phyloP scores from a whole-genome alignment of 495 filamentous ascomycete genomes.

The Bacidia rubella region DNA sequence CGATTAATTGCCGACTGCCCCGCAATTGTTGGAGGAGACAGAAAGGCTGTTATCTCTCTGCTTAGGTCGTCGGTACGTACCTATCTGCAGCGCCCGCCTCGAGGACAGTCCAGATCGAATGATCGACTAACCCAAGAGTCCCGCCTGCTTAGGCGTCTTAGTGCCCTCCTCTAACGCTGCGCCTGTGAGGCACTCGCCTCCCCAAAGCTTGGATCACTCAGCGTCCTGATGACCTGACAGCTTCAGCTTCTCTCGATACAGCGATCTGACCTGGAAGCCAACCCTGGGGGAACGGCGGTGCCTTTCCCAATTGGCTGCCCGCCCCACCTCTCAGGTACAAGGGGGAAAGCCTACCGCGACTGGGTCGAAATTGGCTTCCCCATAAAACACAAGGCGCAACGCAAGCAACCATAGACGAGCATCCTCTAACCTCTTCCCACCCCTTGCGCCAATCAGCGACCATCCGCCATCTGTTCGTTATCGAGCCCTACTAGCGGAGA shows the following conservation, averaged over 20 bases:
- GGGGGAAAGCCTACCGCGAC: not conserved
- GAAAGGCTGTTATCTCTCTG: not conserved
- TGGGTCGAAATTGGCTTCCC: not conserved
- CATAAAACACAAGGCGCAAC: not conserved
- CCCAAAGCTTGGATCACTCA: constrained; percentile 4
- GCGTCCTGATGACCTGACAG: not conserved
- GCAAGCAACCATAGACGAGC: not conserved
- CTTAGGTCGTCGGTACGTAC: not conserved
- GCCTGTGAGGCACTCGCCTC: constrained; percentile 2
- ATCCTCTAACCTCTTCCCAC: not conserved
- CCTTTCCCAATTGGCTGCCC: constrained; percentile 2
- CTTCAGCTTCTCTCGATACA: not conserved
- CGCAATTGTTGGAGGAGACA: not conserved
- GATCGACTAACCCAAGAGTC: constrained; percentile 1
- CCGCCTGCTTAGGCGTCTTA: not conserved
- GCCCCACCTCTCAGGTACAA: not conserved
- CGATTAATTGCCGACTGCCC: not conserved
- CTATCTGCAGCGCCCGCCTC: not conserved
- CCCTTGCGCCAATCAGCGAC: constrained; percentile 19
- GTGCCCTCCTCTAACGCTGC: constrained; percentile 4
- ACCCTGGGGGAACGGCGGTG: not conserved
- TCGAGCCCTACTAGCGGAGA: constrained; percentile 13
- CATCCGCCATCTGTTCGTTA: constrained; percentile 11
- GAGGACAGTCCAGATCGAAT: constrained; percentile 3
- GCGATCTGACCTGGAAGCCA: not conserved